Base-by-base conservation (phyloP, 306 rosid species). In the Casuarina equisetifolia region DNA sequence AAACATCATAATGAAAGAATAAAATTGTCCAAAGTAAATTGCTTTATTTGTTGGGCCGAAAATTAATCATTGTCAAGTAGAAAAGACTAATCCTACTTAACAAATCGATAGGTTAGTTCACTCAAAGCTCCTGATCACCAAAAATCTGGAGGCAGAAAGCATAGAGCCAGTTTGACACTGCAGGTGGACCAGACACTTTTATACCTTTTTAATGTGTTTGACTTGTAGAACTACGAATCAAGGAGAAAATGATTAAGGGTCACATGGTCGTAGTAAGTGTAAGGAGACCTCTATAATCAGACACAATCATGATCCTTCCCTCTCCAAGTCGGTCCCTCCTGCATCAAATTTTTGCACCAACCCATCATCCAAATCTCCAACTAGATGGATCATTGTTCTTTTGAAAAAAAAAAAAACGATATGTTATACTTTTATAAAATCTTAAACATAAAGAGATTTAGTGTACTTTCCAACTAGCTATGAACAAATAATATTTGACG, bases 201-300 rank as follows among this genome's bases (percentile, higher is more conserved):
- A 6, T 42, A 15, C 48, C 71, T 17, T 66, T 66, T 40, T 46
- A 16, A 35, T 53, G 13, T 76, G 10, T 70, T 80, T 80, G 80
- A 84, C 85, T 13, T 62, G 70, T 5, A 17, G 59, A 39, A 2
- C 25, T 45, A 84, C 42, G 50, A 66, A 74, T 79, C 62, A 78
- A 36, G 71, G 13, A 6, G 48, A 35, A 25, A 63, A 79, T 83
- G 71, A 83, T 79, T 69, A 64, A 13, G 15, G 8, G 10, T 13
- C 73, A 85, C 81, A 78, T 81, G 83, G 81, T 10, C 53, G 73
- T 67, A 76, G 58, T 69, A 58, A 76, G 76, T 2, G 74, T 73
- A 73, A 76, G 62, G 5, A 43, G 75, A 80, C 81, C 84, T 77
- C 82, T 68, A 80, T 81, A 49, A 75, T 81, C 57, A 78, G 57